Conservation (phyloP, 2,329 filamentous ascomycete species). For the Knufia fluminis region DNA sequence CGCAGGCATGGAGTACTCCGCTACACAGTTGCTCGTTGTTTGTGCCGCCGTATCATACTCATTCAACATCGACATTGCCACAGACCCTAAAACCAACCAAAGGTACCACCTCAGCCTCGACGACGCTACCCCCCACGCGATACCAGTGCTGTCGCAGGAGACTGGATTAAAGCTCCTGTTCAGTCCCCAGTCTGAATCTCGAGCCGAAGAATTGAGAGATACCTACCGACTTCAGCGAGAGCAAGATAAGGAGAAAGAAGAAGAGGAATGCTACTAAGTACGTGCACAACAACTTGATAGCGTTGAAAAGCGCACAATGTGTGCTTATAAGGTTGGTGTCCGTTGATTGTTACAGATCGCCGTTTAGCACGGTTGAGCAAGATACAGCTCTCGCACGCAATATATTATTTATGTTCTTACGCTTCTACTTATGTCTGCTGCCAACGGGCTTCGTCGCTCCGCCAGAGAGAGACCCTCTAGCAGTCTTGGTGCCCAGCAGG, state of each 20-base stretch:
- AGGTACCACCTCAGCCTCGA: neutral
- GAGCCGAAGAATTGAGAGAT: neutral
- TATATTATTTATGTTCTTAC: too few species aligned
- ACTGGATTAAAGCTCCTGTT: neutral
- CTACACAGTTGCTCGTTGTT: slow-evolving; percentile 1
- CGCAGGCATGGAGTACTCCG: slow-evolving; percentile 1
- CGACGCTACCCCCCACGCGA: neutral
- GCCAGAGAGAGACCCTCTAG: too few species aligned
- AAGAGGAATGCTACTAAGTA: slow-evolving; percentile 1
- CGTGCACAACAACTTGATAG: too few species aligned
- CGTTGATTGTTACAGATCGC: too few species aligned
- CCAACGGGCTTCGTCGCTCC: too few species aligned
- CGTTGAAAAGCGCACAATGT: too few species aligned
- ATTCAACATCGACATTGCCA: slow-evolving; percentile 1
- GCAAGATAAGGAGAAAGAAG: neutral
- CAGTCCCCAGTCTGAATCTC: neutral
- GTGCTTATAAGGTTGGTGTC: too few species aligned
- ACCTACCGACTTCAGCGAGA: neutral
- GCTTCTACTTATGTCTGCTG: too few species aligned
- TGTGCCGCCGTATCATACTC: slow-evolving; percentile 1
- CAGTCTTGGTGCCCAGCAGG: too few species aligned
- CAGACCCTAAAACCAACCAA: neutral
- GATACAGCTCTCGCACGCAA: too few species aligned
- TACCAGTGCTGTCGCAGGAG: neutral
- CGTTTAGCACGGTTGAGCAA: too few species aligned